Percentiles rank a stretch among this genome's conserved stretches.
Evolutionary conservation across 1,139 yeast genomes (phyloP).

Genomic region (Debaryomycetaceae sp.): DNA sequence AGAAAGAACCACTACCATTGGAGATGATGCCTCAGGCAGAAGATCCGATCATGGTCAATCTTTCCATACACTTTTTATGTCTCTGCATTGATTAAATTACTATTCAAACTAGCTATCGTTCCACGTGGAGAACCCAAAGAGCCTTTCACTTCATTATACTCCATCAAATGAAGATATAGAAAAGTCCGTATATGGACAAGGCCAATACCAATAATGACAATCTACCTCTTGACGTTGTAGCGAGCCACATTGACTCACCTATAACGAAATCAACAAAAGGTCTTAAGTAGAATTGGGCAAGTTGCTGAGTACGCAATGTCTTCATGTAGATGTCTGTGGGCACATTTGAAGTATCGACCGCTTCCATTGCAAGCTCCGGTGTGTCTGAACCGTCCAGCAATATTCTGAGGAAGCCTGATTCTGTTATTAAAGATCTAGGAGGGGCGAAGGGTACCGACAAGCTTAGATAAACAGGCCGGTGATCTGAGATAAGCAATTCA

Average conservation of each 20-base stretch:
- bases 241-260: conserved; percentile 39
- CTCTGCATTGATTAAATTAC: too few relatives aligned
- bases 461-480: conserved; percentile 42
- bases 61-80: too few relatives aligned
- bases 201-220: conserved; percentile 12
- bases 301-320: conserved; percentile 36
- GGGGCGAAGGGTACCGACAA: conserved; percentile 40
- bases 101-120: too few relatives aligned
- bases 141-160: background rate
- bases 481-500: conserved; percentile 36
- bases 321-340: conserved; percentile 44
- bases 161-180: background rate
- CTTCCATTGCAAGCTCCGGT: background rate
- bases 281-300: conserved; percentile 27
- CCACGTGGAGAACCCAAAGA: too few relatives aligned
- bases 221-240: conserved; percentile 40
- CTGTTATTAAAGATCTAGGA: conserved; percentile 40
- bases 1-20: too few relatives aligned
- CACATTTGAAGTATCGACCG: conserved; percentile 2
- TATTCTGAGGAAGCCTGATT: conserved; percentile 39
- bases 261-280: conserved; percentile 31
- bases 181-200: conserved; percentile 6
- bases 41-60: too few relatives aligned
- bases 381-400: conserved; percentile 17
- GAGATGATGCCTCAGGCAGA: too few relatives aligned